Percentiles rank a stretch among this genome's conserved stretches.
phyloP scores from a whole-genome alignment of 2,329 filamentous ascomycete species.

The Phaeomoniella chlamydospora region DNA sequence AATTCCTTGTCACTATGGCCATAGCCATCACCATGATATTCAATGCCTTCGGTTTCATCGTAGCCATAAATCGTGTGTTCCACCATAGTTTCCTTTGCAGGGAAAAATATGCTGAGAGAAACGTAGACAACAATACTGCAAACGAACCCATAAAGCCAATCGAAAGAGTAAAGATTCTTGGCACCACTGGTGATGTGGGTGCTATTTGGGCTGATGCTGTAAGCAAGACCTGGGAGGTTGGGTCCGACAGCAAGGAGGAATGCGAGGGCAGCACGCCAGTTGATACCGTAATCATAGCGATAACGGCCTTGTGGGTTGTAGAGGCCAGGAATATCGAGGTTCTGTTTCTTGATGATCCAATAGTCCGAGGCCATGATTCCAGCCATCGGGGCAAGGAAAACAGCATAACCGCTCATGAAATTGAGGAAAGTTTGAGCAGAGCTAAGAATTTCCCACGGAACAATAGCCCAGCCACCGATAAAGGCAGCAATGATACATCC shows the following conservation, averaged over 20 bases:
- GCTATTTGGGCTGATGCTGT: slow-evolving; percentile 14
- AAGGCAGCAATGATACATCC: slow-evolving; percentile 24
- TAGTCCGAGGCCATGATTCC: slow-evolving; percentile 13
- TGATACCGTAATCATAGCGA: slow-evolving; percentile 27
- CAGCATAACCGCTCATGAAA: slow-evolving; percentile 20
- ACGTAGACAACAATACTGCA: slow-evolving; percentile 42
- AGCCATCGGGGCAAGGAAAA: slow-evolving; percentile 13
- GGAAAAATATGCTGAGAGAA: slow-evolving; percentile 16
- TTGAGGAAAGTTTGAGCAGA: slow-evolving; percentile 24
- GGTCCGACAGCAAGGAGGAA: slow-evolving; percentile 44
- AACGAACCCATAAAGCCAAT: slow-evolving; percentile 51
- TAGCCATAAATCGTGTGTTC: slow-evolving; percentile 8
- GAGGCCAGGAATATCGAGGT: slow-evolving; percentile 8
- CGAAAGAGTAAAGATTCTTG: slow-evolving; percentile 45
- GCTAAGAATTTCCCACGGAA: slow-evolving; percentile 31
- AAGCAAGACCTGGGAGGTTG: slow-evolving; percentile 39
- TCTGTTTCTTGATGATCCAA: slow-evolving; percentile 10
- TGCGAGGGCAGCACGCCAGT: slow-evolving; percentile 44
- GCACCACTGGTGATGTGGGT: slow-evolving; percentile 23
- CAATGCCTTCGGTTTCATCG: slow-evolving; percentile 6
- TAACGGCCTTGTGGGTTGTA: slow-evolving; percentile 10
- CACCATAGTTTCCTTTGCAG: slow-evolving; percentile 5
- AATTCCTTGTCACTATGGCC: slow-evolving; percentile 6
- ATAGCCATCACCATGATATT: slow-evolving; percentile 4
- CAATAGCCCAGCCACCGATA: slow-evolving; percentile 25